Base-by-base conservation (phyloP, 441 rosid genomes). In the Gossypium lobatum region DNA sequence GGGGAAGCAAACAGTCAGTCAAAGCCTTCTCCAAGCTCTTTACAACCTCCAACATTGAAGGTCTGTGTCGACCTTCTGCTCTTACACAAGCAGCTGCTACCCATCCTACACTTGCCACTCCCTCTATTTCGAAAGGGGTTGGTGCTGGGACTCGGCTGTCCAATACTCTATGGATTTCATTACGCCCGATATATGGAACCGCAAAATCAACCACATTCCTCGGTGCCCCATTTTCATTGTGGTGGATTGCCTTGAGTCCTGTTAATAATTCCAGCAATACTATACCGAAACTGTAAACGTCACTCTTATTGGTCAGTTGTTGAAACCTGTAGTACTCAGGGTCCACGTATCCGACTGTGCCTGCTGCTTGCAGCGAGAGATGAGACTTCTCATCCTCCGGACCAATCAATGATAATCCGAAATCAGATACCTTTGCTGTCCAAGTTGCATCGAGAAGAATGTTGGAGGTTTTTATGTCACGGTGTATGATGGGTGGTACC, bases 401-500 rank as follows among this genome's bases (percentile, higher is more conserved):
- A 21, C 91, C 93, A 80, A 82, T 79, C 50, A 86, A 76, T 3
- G 97, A 89, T 3, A 93, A 87, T 0, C 98, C 95, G 0, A 93
- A 93, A 77, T 93, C 97, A 0, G 97, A 88, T 1, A 93, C 92
- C 64, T 89, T 93, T 14, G 97, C 93, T 0, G 76, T 81, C 92
- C 97, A 87, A 2, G 16, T 67, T 53, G 73, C 60, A 68, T 89
- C 88, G 0, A 93, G 85, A 6, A 93, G 72, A 13, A 93, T 89
- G 83, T 93, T 93, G 0, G 97, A 86, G 3, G 95, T 83, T 80
- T 93, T 93, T 53, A 93, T 88, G 72, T 93, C 98, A 0, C 98
- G 91, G 80, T 93, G 98, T 37, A 93, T 93, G 77, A 93, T 73
- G 0, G 83, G 78, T 17, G 98, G 97, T 3, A 82, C 83, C 0